A percentile compares a stretch with the other conserved stretches of the same genome.
phyloP scores from a whole-genome alignment of 2,329 filamentous ascomycete species.

The Talaromyces sp. region DNA sequence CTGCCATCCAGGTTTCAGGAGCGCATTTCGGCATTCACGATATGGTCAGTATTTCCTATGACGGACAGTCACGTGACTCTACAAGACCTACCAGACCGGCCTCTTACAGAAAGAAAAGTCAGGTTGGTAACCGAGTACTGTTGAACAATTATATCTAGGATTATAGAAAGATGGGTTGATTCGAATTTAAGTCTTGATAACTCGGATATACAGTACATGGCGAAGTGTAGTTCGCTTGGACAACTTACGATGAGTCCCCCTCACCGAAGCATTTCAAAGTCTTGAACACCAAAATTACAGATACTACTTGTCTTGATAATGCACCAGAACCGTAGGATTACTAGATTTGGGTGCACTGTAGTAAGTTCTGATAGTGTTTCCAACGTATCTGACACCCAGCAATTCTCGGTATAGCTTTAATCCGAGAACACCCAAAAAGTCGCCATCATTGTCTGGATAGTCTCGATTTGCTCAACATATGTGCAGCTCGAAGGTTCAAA shows the following conservation, averaged over 20 bases:
- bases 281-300: background rate
- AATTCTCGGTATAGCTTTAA: background rate
- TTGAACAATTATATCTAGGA: background rate
- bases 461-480: background rate
- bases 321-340: background rate
- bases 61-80: background rate
- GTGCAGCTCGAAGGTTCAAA: too few relatives aligned
- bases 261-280: background rate
- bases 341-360: background rate
- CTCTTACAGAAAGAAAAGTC: background rate
- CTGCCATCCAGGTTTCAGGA: too few relatives aligned
- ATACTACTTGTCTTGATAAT: background rate
- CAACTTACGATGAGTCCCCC: background rate
- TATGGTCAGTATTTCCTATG: background rate
- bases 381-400: background rate
- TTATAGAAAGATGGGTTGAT: background rate
- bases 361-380: background rate
- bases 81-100: background rate
- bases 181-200: background rate
- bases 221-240: background rate
- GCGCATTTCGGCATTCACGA: background rate
- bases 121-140: background rate
- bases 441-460: background rate
- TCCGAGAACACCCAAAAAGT: background rate
- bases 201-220: background rate